Base-by-base conservation (phyloP, 2,329 filamentous ascomycete species). In the Botrytis paeoniae region DNA sequence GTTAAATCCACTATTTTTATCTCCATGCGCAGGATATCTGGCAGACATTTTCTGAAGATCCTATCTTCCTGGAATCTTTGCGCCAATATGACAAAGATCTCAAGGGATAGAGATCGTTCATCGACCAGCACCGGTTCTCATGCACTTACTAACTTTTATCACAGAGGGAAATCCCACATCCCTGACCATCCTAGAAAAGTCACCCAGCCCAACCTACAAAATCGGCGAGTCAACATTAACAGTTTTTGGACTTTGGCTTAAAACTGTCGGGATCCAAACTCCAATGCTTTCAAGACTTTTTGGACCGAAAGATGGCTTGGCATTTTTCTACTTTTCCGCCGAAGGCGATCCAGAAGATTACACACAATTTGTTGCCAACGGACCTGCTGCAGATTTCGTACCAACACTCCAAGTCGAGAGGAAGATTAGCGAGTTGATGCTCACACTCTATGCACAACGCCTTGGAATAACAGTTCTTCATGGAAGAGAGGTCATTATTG, bases 151-250 rank as follows among this genome's bases (percentile, higher is more conserved):
- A 29, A 71, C 29, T 43, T 57, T 7, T 1, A 8, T 8, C 22
- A 7, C 7, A 57, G 51, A 54, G 16, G 43, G 22, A n/a, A 61
- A 43, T n/a, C 6, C 54, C 7, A 54, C 69, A 62, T 66, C 29
- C 48, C 68, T 78, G 16, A 77, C 75, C 5, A 57, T 77, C 25
- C 29, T 79, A 6, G 78, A 79, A 41, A 78, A 78, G 59, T 74
- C 69, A n/a, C 12, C 25, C 29, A 69, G 65, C 5, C 78, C 78
- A 29, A 71, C 71, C 32, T 78, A 79, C 72, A 79, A 79, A 59
- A 79, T 79, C 39, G 77, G 78, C 57, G 78, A 79, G 68, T 76
- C 74, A 22, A 79, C 78, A 12, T 75, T 79, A 14, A 73, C 76
- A 18, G 59, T 74, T 10, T 79, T 79, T 57, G 74, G 72, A 25